A percentile compares a stretch with the other conserved stretches of the same genome.
phyloP scores from a whole-genome alignment of 2,329 filamentous ascomycete genomes.

The Talaromyces sp. region DNA sequence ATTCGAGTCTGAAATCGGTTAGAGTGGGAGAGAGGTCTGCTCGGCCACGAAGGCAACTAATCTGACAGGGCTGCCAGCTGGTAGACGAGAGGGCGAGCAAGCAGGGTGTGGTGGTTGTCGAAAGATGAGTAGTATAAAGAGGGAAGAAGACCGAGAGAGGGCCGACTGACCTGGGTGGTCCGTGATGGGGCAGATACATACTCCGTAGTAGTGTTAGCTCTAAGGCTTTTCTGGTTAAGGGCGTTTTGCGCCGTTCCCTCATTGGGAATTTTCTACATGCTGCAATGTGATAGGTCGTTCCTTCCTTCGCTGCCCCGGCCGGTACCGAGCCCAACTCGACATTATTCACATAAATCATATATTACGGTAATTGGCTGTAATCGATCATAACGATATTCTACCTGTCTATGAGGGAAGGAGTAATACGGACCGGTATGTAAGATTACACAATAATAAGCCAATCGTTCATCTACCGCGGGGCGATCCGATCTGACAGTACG shows the following conservation, averaged over 20 bases:
- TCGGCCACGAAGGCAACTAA: background rate
- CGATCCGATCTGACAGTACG: conserved; percentile 7
- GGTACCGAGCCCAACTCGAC: background rate
- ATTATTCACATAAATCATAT: background rate
- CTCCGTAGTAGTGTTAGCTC: conserved; percentile 15
- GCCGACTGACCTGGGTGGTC: background rate
- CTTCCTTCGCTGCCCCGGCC: conserved; percentile 1
- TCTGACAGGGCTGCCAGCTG: background rate
- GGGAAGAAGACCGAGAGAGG: conserved; percentile 12
- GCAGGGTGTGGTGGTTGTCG: conserved; percentile 21
- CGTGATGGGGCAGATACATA: conserved; percentile 8
- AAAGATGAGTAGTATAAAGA: background rate
- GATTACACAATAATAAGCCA: background rate
- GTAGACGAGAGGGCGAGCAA: background rate
- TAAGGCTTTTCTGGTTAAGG: conserved; percentile 7
- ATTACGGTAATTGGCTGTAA: background rate
- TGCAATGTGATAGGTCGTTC: conserved; percentile 12
- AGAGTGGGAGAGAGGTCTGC: background rate
- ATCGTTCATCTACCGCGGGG: background rate
- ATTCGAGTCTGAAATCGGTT: background rate
- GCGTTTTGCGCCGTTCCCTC: conserved; percentile 2
- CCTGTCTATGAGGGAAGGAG: background rate
- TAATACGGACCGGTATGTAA: background rate
- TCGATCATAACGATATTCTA: background rate
- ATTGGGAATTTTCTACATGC: conserved; percentile 16